phyloP scores from a whole-genome alignment of 2,329 filamentous ascomycete genomes.

The Hansfordia pulvinata region DNA sequence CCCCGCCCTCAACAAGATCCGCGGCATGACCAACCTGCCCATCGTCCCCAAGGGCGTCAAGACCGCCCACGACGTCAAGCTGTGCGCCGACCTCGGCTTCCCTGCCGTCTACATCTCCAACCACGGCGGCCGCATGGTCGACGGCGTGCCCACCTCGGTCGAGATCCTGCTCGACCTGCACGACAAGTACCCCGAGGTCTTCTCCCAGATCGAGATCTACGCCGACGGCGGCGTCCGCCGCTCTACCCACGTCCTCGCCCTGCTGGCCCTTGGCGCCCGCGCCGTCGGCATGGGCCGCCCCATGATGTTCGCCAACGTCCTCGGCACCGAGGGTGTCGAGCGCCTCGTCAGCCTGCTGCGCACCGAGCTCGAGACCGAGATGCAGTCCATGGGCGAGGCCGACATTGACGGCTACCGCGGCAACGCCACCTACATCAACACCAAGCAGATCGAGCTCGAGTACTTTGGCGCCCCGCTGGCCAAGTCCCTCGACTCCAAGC shows the following conservation, averaged over 20 bases:
- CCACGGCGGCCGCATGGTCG: slow-evolving; percentile 11
- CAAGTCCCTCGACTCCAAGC: not conserved
- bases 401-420: slow-evolving; percentile 3
- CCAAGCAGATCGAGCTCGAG: slow-evolving; percentile 4
- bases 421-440: slow-evolving; percentile 4
- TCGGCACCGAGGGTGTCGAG: not conserved
- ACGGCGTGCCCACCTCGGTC: slow-evolving; percentile 6
- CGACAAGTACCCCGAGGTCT: slow-evolving; percentile 5
- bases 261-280: slow-evolving; percentile 9
- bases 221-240: slow-evolving; percentile 10
- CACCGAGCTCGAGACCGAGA: not conserved
- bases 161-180: slow-evolving; percentile 7
- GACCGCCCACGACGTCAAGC: slow-evolving; percentile 8
- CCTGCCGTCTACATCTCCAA: slow-evolving; percentile 9
- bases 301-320: not conserved
- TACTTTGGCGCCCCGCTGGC: slow-evolving; percentile 2
- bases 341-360: not conserved
- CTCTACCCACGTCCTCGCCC: slow-evolving; percentile 10
- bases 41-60: slow-evolving; percentile 9
- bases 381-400: slow-evolving; percentile 2
- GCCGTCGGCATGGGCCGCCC: slow-evolving; percentile 18
- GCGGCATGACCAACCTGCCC: slow-evolving; percentile 3
- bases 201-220: slow-evolving; percentile 8
- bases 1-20: not conserved
- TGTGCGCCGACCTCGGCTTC: slow-evolving; percentile 5